Evolutionary conservation across 129 eudicot genomes (phyloP), one percentile per base, ranked within the genome.

Genomic region (Pseudognaphalium luteoalbum): DNA sequence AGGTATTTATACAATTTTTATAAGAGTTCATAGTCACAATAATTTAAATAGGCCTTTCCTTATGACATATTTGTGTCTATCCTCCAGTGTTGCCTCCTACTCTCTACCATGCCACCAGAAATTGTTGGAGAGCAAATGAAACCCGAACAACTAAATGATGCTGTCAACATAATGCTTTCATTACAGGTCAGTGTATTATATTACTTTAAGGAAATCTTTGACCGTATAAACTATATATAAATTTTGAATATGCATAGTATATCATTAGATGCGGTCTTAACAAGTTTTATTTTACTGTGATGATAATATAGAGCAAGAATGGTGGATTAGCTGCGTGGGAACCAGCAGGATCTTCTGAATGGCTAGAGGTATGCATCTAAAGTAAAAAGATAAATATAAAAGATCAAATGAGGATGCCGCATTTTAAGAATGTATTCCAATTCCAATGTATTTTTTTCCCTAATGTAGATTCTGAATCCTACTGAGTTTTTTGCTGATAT

Each of bases 311-410:
- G 99, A 87, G 99, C 82, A 86, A 86, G 83, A 95, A 89, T 74
- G 99, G 99, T 6, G 99, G 97, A 30, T 58, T 95, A 63, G 81
- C 94, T 0, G 97, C 92, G 8, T 95, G 99, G 99, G 99, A 95
- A 82, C 97, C 97, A 62, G 90, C 92, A 54, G 88, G 89, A 76
- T 80, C 96, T 9, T 74, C 85, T 12, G 75, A 86, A 25, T 95
- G 97, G 97, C 70, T 94, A 72, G 98, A 94, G 94, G 96, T 93
- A 76, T 33, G n/a, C 52, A 17, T 30, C 34, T 17, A 33, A 22
- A 44, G 14, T 1, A 42, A 19, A 60, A n/a, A n/a, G n/a, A 35
- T 33, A 1, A 6, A 34, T 6, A 3, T 7, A 0, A 66, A 66
- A 59, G 29, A 57, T 51, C 28, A 44, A 68, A 3, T 35, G 2